These are phyloP conservation scores for Amanita inopinata DNA, from an alignment of 768 basidiomycete species.

Conservation along the genomic window DNA sequence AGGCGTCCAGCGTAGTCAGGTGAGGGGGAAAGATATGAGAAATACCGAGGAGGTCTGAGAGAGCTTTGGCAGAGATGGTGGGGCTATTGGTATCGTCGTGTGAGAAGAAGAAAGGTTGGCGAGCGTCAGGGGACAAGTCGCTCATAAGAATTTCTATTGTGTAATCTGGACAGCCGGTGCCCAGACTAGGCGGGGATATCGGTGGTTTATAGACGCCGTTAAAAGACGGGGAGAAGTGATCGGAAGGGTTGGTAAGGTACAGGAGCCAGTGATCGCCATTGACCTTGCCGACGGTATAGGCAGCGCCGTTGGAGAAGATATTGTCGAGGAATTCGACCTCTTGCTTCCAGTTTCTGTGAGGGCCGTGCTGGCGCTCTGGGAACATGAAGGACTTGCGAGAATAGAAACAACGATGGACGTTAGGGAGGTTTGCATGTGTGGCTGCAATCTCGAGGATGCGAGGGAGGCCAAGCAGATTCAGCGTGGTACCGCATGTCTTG, in stretches of 20 bases:
- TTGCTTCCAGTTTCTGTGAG: slow-evolving; percentile 88
- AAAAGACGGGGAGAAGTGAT: slow-evolving; percentile 14
- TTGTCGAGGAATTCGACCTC: slow-evolving; percentile 90
- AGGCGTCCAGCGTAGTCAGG: slow-evolving; percentile 82
- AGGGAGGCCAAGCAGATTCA: slow-evolving; percentile 91
- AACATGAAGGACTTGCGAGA: slow-evolving; percentile 99
- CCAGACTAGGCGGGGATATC: slow-evolving; percentile 9
- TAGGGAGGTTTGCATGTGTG: slow-evolving; percentile 49
- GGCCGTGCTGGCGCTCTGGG: slow-evolving; percentile 88
- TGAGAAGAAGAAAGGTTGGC: slow-evolving; percentile 63
- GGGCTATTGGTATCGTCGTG: slow-evolving; percentile 29
- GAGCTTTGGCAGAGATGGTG: slow-evolving; percentile 40
- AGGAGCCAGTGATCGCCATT: slow-evolving; percentile 99
- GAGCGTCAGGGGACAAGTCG: slow-evolving; percentile 65
- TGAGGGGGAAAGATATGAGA: slow-evolving; percentile 70
- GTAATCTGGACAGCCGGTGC: slow-evolving; percentile 52
- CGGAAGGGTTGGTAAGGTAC: slow-evolving; percentile 68
- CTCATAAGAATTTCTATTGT: slow-evolving; percentile 99
- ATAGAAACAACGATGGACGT: slow-evolving; percentile 91
- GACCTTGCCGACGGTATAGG: slow-evolving; percentile 94
- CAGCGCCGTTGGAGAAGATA: slow-evolving; percentile 81
- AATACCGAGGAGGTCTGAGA: slow-evolving; percentile 73
- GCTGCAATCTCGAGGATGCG: slow-evolving; percentile 91
- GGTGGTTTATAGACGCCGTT: slow-evolving; percentile 12
- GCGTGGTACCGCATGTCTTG: slow-evolving; percentile 98